Percentiles rank a stretch among this genome's conserved stretches.
phyloP scores from a whole-genome alignment of 306 rosid species.

The Casuarina cunninghamiana region DNA sequence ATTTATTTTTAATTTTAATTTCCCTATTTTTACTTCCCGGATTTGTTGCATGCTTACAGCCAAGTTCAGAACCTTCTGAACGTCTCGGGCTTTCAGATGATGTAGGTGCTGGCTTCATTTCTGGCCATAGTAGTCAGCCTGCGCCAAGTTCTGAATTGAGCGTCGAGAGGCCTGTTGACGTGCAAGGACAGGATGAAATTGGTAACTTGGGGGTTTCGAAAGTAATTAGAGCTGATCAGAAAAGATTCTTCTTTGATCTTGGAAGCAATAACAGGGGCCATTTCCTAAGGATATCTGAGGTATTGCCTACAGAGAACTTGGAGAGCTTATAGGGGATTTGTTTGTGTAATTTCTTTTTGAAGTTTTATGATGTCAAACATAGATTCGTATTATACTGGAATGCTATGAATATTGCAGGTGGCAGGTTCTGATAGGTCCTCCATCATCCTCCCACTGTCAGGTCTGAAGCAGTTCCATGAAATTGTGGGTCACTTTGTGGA shows the following conservation, averaged over 20 bases:
- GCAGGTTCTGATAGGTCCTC: constrained; percentile 99
- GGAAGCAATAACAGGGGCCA: constrained; percentile 99
- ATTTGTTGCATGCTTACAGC: constrained; percentile 54
- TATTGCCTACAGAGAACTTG: constrained; percentile 23
- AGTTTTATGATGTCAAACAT: constrained; percentile 20
- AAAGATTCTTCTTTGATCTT: constrained; percentile 93
- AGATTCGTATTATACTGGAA: constrained; percentile 16
- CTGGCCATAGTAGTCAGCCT: constrained; percentile 90
- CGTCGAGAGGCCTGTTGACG: constrained; percentile 78
- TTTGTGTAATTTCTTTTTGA: constrained; percentile 11
- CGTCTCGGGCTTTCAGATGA: constrained; percentile 95
- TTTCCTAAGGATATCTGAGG: constrained; percentile 99
- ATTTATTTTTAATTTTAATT: no score
- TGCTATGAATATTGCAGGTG: constrained; percentile 58
- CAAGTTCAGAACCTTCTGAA: constrained; percentile 86
- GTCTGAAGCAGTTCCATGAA: constrained; percentile 96
- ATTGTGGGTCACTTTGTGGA: constrained; percentile 98
- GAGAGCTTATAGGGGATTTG: constrained; percentile 20
- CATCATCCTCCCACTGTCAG: constrained; percentile 96
- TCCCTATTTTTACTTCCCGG: constrained; percentile 29
- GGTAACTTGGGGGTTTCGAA: constrained; percentile 89
- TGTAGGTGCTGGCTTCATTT: constrained; percentile 98
- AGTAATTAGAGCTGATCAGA: constrained; percentile 96
- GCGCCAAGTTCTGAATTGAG: constrained; percentile 80
- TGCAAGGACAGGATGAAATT: constrained; percentile 84